Evolutionary conservation across 2,329 filamentous ascomycete species (phyloP).

Genomic region (Beauveria medogensis): DNA sequence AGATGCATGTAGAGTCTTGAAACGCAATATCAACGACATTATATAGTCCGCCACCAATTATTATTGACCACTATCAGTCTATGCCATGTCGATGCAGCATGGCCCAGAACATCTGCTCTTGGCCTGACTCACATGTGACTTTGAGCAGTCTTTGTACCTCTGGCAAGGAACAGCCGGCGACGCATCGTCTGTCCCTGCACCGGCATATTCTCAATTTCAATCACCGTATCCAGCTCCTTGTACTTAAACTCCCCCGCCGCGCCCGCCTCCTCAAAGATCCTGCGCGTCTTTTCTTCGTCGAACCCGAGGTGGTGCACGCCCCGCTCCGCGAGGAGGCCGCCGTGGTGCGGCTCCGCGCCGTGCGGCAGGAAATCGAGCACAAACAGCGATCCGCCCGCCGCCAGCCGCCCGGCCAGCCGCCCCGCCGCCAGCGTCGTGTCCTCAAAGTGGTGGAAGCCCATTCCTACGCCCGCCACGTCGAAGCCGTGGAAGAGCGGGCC

Average conservation of each 20-base stretch:
- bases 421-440: constrained; percentile 52
- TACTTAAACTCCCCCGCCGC: constrained; percentile 49
- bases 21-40: too few species aligned
- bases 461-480: constrained; percentile 55
- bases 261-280: constrained; percentile 58
- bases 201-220: constrained; percentile 31
- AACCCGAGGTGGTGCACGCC: constrained; percentile 63
- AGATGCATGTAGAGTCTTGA: background rate
- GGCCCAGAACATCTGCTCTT: background rate
- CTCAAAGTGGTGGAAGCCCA: constrained; percentile 61
- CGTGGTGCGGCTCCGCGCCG: constrained; percentile 20
- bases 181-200: constrained; percentile 26
- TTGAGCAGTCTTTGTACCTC: constrained; percentile 31
- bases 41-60: too few species aligned
- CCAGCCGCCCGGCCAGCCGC: constrained; percentile 53
- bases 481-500: constrained; percentile 59
- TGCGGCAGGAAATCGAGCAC: constrained; percentile 61
- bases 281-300: constrained; percentile 46
- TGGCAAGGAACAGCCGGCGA: constrained; percentile 35
- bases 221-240: constrained; percentile 41
- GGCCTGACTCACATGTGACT: background rate
- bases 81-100: too few species aligned
- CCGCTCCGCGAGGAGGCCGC: constrained; percentile 19
- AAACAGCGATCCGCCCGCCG: constrained; percentile 57
- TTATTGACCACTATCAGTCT: too few species aligned